Percentiles rank a stretch among this genome's conserved stretches.
Conservation (phyloP, 2,329 filamentous ascomycete species). For the Daldinia eschscholtzii region DNA sequence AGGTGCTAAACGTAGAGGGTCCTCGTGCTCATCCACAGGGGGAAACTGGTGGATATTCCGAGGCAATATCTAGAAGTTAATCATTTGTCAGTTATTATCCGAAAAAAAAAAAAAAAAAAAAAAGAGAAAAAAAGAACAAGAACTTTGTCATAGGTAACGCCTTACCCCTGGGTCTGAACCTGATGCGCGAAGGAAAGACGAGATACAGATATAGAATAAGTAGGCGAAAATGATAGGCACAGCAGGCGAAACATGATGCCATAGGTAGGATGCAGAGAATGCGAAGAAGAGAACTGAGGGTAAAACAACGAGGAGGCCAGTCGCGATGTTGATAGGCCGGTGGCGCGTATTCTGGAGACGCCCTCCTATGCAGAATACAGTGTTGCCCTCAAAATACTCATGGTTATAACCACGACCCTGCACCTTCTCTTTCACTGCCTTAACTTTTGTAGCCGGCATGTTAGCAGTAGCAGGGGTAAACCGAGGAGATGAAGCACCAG, state of each 20-base stretch:
- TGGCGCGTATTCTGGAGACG: constrained; percentile 89
- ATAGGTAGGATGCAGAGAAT: constrained; percentile 87
- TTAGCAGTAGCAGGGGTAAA: constrained; percentile 56
- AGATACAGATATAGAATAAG: constrained; percentile 88
- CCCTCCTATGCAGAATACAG: constrained; percentile 87
- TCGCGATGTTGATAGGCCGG: constrained; percentile 89
- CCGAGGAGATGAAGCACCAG: constrained; percentile 79
- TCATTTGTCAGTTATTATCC: constrained; percentile 23
- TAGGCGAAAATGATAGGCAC: constrained; percentile 93
- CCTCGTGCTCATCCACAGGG: constrained; percentile 78
- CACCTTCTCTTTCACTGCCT: constrained; percentile 53
- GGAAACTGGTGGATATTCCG: constrained; percentile 92
- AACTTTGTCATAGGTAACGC: constrained; percentile 1
- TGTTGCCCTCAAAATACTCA: constrained; percentile 95
- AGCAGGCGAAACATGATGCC: constrained; percentile 87
- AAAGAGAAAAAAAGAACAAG: not conserved
- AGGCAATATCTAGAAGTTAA: constrained; percentile 80
- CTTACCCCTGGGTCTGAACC: constrained; percentile 92
- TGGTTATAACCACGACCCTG: constrained; percentile 77
- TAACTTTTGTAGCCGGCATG: constrained; percentile 43
- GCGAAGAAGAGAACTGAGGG: constrained; percentile 86
- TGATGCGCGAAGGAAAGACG: constrained; percentile 94
- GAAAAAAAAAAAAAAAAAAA: too few species aligned
- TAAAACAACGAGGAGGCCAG: constrained; percentile 81
- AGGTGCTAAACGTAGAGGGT: constrained; percentile 84